Evolutionary conservation across 2,329 filamentous ascomycete genomes (phyloP).

Genomic region (Massarina eburnea): DNA sequence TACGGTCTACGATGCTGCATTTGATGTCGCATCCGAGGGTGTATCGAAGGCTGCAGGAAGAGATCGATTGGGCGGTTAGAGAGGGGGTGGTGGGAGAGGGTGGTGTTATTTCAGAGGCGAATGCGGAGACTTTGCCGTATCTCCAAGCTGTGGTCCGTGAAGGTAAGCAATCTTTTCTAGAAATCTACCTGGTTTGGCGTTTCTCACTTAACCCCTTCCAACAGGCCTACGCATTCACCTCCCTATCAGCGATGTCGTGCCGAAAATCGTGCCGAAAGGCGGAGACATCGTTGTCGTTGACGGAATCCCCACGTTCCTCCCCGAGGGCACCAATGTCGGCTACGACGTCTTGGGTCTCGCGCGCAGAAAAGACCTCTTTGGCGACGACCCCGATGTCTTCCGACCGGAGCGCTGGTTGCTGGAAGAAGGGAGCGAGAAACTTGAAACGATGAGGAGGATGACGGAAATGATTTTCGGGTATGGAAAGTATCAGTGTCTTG

Average conservation of each 20-base stretch:
- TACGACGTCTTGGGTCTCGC: constrained; percentile 26
- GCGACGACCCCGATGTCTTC: constrained; percentile 47
- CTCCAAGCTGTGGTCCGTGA: constrained; percentile 51
- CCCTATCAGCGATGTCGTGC: constrained; percentile 29
- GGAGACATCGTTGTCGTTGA: constrained; percentile 28
- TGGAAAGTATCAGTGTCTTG: constrained; percentile 35
- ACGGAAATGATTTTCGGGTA: constrained; percentile 36
- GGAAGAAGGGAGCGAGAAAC: constrained; percentile 12
- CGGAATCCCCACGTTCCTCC: constrained; percentile 22
- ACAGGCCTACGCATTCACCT: constrained; percentile 42
- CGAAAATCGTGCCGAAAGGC: constrained; percentile 25
- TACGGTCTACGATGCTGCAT: constrained; percentile 56
- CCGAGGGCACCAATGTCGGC: constrained; percentile 29
- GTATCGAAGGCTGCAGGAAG: constrained; percentile 46
- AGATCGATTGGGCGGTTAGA: constrained; percentile 46
- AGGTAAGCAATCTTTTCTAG: neutral
- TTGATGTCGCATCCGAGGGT: constrained; percentile 52
- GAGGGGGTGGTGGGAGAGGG: constrained; percentile 17
- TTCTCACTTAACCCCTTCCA: neutral
- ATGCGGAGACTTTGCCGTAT: constrained; percentile 44
- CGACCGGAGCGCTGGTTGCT: constrained; percentile 52
- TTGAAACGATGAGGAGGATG: constrained; percentile 26
- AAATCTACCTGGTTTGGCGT: too few relatives aligned
- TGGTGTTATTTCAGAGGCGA: constrained; percentile 51
- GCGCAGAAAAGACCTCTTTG: constrained; percentile 26